Percentiles rank a stretch among this genome's conserved stretches.
phyloP scores from a whole-genome alignment of 306 rosid species.

The Castanopsis chinensis region DNA sequence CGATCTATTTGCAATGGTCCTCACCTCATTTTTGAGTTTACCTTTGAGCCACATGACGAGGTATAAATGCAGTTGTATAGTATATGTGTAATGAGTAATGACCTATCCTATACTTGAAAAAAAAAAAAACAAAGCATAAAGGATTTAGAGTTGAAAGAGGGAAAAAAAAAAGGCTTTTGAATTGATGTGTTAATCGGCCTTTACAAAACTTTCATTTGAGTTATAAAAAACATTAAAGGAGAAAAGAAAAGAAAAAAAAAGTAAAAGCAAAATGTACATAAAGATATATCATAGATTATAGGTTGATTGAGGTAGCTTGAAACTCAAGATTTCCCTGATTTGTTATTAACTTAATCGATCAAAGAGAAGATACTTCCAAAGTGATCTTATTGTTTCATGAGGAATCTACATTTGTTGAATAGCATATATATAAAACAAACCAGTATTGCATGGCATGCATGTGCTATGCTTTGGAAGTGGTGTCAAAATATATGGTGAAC shows the following conservation, averaged over 20 bases:
- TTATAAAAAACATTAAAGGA: slow-evolving; percentile 34
- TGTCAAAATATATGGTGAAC: background rate
- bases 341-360: slow-evolving; percentile 23
- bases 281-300: slow-evolving; percentile 39
- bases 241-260: slow-evolving; percentile 33
- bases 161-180: slow-evolving; percentile 45
- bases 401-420: slow-evolving; percentile 25
- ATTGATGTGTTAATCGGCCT: slow-evolving; percentile 36
- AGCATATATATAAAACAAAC: background rate
- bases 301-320: slow-evolving; percentile 49
- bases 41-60: background rate
- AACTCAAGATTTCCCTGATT: slow-evolving; percentile 49
- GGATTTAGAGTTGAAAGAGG: slow-evolving; percentile 22
- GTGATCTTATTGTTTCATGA: slow-evolving; percentile 35
- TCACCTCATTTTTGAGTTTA: background rate
- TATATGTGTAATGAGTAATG: slow-evolving; percentile 10
- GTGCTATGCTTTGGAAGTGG: background rate
- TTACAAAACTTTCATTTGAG: slow-evolving; percentile 47
- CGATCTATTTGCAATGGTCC: background rate
- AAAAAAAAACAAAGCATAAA: slow-evolving; percentile 21
- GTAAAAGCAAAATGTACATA: slow-evolving; percentile 31
- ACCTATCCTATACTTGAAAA: slow-evolving; percentile 16
- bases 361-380: slow-evolving; percentile 33
- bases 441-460: slow-evolving; percentile 9
- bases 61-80: background rate